phyloP scores from a whole-genome alignment of 2,329 filamentous ascomycete species.

The Podosphaera fusca region DNA sequence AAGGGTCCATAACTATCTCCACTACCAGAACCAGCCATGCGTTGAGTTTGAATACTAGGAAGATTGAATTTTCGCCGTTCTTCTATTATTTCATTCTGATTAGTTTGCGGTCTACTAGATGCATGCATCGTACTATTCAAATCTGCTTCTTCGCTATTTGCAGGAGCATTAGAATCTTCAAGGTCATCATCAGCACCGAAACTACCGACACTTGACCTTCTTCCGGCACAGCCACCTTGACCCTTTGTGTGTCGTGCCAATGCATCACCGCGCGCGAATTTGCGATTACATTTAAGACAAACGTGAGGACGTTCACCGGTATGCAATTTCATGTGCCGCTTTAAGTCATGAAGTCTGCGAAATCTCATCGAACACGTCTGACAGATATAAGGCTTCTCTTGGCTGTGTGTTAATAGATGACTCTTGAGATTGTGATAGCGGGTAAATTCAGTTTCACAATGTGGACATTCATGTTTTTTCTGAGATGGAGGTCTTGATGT shows the following conservation, averaged over 20 bases:
- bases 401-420: slow-evolving; percentile 87
- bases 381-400: slow-evolving; percentile 93
- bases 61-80: slow-evolving; percentile 43
- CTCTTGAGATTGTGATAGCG: slow-evolving; percentile 95
- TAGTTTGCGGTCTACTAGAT: slow-evolving; percentile 22
- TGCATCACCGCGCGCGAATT: slow-evolving; percentile 88
- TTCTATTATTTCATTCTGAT: slow-evolving; percentile 34
- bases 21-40: slow-evolving; percentile 27
- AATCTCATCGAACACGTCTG: slow-evolving; percentile 86
- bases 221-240: slow-evolving; percentile 79
- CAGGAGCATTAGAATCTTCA: slow-evolving; percentile 26
- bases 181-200: slow-evolving; percentile 62
- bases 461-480: slow-evolving; percentile 91
- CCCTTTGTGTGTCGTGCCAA: slow-evolving; percentile 89
- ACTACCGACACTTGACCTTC: slow-evolving; percentile 63
- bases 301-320: slow-evolving; percentile 90
- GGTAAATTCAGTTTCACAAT: slow-evolving; percentile 91
- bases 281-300: slow-evolving; percentile 80
- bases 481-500: slow-evolving; percentile 45
- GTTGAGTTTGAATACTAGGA: slow-evolving; percentile 51
- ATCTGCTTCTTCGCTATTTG: slow-evolving; percentile 28
- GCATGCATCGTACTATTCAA: slow-evolving; percentile 33
- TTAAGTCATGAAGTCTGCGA: slow-evolving; percentile 77
- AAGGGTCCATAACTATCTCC: slow-evolving; percentile 28
- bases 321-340: slow-evolving; percentile 88